Percentiles rank a stretch among this genome's conserved stretches.
Evolutionary conservation across 2,329 filamentous ascomycete species (phyloP).

Genomic region (Emmonsiellopsis sp.): DNA sequence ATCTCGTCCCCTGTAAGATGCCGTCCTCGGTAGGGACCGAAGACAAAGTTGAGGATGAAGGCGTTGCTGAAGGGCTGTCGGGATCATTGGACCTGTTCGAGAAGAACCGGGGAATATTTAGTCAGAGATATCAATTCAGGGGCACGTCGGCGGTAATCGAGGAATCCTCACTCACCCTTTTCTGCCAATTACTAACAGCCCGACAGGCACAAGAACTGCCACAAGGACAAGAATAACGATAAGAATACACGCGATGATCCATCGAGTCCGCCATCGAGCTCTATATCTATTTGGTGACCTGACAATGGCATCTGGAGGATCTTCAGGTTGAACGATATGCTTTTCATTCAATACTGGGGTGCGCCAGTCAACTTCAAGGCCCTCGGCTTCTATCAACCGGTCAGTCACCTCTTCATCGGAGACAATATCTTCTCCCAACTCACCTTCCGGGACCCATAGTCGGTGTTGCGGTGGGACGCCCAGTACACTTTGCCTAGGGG

Average conservation of each 20-base stretch:
- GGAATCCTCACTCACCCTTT: not conserved
- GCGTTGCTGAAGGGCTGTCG: not conserved
- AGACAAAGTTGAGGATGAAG: not conserved
- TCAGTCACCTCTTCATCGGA: not conserved
- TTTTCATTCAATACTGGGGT: not conserved
- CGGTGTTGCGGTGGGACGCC: too few relatives aligned
- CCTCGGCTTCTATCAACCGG: not conserved
- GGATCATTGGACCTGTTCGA: too few relatives aligned
- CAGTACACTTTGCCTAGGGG: too few relatives aligned
- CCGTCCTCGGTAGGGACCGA: not conserved
- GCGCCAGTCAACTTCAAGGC: not conserved
- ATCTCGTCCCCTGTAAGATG: not conserved
- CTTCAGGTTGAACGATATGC: not conserved
- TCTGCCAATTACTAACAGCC: not conserved
- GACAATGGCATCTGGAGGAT: not conserved
- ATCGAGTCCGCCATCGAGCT: not conserved
- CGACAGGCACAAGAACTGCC: not conserved
- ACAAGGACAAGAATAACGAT: not conserved
- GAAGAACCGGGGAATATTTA: not conserved
- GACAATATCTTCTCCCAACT: too few relatives aligned
- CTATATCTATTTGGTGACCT: not conserved
- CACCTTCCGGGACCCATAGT: too few relatives aligned
- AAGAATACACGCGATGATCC: not conserved
- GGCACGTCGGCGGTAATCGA: too few relatives aligned
- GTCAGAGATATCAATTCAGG: not conserved